Evolutionary conservation across 306 rosid genomes (phyloP), one percentile per base, ranked within the genome.

Genomic region (Castanea mollissima): DNA sequence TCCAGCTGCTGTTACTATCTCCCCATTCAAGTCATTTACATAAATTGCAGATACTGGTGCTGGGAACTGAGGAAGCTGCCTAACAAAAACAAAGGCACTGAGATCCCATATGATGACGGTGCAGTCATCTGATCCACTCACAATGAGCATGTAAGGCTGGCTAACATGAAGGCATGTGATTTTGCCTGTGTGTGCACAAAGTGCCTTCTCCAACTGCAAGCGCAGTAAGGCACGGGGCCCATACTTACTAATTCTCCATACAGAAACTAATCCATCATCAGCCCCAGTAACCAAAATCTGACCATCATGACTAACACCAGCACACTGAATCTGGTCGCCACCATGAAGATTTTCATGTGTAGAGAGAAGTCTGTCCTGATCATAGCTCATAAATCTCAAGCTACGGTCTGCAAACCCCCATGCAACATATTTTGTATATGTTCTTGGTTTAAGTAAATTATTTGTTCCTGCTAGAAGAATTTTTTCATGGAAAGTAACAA

Each of bases 381-480:
- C 98, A 69, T 96, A 90, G 91, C 92, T 91, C 83, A 96, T 77
- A 85, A 93, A 93, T 84, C 99, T 90, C 87, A 96, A 87, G 90
- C 99, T 93, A 74, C 86, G 93, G 76, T 96, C 99, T 49, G 99
- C 92, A 79, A 96, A 96, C 73, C 99, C 98, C 99, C 99, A 93
- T 31, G 96, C 91, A 63, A 93, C 97, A 78, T 93, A 91, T 85
- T 92, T 96, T 67, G 94, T 88, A 88, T 90, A 93, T 4, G 98
- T 90, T 87, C 93, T 90, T 73, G 99, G 99, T 86, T 96, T 96
- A 70, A 96, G 94, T 85, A 91, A 76, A 83, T 79, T 86, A 86
- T 90, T 85, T 55, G 88, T 76, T 80, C 97, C 97, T 10, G 91
- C 92, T 59, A 93, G 85, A 76, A 96, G 96, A 86, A 93, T 81